Evolutionary conservation across 2,329 filamentous ascomycete genomes (phyloP).

Genomic region (Cercospora berteroae): DNA sequence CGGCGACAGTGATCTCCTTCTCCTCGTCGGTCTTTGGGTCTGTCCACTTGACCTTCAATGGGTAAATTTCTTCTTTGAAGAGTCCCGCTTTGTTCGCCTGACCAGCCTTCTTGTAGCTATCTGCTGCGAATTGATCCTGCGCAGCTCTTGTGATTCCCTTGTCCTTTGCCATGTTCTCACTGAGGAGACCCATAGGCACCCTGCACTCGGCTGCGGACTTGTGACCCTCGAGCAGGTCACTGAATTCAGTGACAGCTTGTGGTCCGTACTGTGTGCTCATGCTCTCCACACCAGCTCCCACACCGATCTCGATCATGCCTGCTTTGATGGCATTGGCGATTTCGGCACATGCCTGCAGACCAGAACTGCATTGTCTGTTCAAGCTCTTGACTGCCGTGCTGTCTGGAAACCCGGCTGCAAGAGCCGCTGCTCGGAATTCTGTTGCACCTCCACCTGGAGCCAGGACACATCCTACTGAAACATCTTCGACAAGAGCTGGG

Average conservation of each 20-base stretch:
- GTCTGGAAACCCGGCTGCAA: slow-evolving; percentile 88
- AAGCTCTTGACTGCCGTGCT: slow-evolving; percentile 78
- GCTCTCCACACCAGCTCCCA: slow-evolving; percentile 93
- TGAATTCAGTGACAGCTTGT: slow-evolving; percentile 86
- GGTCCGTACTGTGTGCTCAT: slow-evolving; percentile 94
- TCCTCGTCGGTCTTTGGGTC: slow-evolving; percentile 88
- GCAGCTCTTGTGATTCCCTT: slow-evolving; percentile 66
- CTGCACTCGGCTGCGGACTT: slow-evolving; percentile 90
- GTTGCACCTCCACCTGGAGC: slow-evolving; percentile 92
- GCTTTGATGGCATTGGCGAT: slow-evolving; percentile 87
- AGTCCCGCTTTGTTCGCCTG: slow-evolving; percentile 84
- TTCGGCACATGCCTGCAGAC: slow-evolving; percentile 88
- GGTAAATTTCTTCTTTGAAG: slow-evolving; percentile 87
- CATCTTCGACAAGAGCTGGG: slow-evolving; percentile 83
- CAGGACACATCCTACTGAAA: slow-evolving; percentile 87
- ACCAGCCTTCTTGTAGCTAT: slow-evolving; percentile 84
- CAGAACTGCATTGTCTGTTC: slow-evolving; percentile 93
- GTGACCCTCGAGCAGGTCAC: slow-evolving; percentile 77
- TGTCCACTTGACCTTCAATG: slow-evolving; percentile 80
- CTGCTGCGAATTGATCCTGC: slow-evolving; percentile 93
- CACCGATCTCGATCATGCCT: slow-evolving; percentile 92
- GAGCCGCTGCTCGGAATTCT: slow-evolving; percentile 88
- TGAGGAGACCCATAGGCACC: slow-evolving; percentile 92
- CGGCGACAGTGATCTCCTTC: slow-evolving; percentile 76
- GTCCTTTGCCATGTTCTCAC: slow-evolving; percentile 92